These are phyloP conservation scores for Epichloe scottii DNA, from an alignment of 2,329 filamentous ascomycete genomes.

Conservation along the genomic window DNA sequence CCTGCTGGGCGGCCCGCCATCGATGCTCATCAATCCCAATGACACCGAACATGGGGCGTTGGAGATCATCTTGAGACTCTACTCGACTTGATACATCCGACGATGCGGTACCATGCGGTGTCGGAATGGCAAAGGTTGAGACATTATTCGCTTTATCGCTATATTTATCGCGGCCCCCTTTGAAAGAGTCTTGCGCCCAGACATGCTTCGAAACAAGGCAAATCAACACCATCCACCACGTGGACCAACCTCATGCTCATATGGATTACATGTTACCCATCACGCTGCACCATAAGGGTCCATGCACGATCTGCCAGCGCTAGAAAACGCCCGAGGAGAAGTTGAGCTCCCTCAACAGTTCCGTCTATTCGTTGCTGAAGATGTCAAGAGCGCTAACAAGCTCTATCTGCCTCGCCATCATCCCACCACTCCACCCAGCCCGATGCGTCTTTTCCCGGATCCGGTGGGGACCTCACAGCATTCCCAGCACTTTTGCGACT, in stretches of 20 bases:
- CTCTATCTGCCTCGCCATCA: neutral
- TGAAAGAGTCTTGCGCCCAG: too few species aligned
- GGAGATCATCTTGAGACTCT: neutral
- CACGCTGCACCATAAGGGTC: neutral
- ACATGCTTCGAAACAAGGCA: neutral
- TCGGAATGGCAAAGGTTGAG: neutral
- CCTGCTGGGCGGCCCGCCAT: neutral
- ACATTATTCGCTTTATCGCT: neutral
- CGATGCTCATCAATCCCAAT: neutral
- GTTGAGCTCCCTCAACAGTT: conserved; percentile 1
- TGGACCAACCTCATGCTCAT: neutral
- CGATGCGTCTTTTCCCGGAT: conserved; percentile 19
- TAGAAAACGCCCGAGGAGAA: neutral
- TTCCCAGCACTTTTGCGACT: neutral
- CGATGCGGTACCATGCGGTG: neutral
- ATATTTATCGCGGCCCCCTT: neutral
- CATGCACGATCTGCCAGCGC: neutral
- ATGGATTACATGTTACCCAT: neutral
- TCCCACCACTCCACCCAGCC: conserved; percentile 3
- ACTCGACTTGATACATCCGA: neutral
- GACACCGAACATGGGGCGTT: neutral
- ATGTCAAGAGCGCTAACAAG: neutral
- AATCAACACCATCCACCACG: neutral
- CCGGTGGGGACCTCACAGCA: conserved; percentile 4
- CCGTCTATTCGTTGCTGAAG: neutral